Evolutionary conservation across 1,284 basidiomycete species (phyloP).

Genomic region (Pisolithus thermaeus): DNA sequence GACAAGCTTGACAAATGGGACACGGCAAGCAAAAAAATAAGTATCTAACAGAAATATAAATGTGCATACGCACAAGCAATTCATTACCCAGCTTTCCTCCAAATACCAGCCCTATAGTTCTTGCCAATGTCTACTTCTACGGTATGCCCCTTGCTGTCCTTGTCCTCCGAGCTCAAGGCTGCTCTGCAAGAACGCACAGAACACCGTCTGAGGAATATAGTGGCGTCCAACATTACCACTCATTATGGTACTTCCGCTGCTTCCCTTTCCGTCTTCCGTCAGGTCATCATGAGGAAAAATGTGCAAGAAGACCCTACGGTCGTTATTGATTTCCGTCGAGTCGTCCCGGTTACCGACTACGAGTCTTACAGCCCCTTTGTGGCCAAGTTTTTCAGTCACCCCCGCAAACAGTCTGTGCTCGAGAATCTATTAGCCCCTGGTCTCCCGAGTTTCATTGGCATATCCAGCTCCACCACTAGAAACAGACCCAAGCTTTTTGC

Average conservation of each 20-base stretch:
- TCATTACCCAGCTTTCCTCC: too few relatives aligned
- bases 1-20: too few relatives aligned
- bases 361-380: constrained; percentile 14
- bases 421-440: constrained; percentile 15
- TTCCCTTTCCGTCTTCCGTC: constrained; percentile 10
- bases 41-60: too few relatives aligned
- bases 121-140: neutral
- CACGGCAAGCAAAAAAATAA: too few relatives aligned
- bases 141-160: neutral
- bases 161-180: neutral
- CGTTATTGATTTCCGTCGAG: constrained; percentile 8
- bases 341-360: constrained; percentile 16
- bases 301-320: constrained; percentile 1
- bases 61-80: too few relatives aligned
- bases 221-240: constrained; percentile 7
- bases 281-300: constrained; percentile 6
- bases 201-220: constrained; percentile 2
- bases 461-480: constrained; percentile 15
- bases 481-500: constrained; percentile 9
- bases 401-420: constrained; percentile 12
- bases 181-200: constrained; percentile 1
- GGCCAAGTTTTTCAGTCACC: constrained; percentile 9
- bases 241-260: constrained; percentile 6
- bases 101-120: too few relatives aligned
- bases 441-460: constrained; percentile 9